Conservation (phyloP, 192 early-diverging fungal species). For the Entophlyctis helioformis region DNA sequence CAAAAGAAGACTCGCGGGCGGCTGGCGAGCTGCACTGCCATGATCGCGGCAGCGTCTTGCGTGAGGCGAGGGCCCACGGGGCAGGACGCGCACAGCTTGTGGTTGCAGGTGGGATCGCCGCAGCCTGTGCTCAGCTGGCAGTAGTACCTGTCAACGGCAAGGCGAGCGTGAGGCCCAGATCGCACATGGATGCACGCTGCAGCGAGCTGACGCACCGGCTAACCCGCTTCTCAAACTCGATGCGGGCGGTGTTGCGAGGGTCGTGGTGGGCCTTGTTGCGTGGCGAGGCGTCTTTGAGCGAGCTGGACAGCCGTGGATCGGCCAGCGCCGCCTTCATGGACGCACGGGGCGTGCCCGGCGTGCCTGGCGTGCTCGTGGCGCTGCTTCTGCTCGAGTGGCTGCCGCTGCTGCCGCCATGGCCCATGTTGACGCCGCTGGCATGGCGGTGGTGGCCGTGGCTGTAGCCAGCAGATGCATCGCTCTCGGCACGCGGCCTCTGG, state of each 20-base stretch:
- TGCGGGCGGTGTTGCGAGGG: slow-evolving; percentile 3
- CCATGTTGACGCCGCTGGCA: no score
- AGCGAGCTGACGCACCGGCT: slow-evolving; percentile 3
- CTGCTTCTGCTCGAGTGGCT: no score
- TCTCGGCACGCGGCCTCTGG: no score
- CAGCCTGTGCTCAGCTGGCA: slow-evolving; percentile 39
- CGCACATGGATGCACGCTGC: no score
- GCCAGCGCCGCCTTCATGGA: slow-evolving; percentile 19
- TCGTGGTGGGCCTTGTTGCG: slow-evolving; percentile 8
- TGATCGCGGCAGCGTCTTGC: slow-evolving; percentile 34
- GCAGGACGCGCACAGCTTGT: slow-evolving; percentile 31
- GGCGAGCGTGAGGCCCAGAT: not conserved
- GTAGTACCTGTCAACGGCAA: slow-evolving; percentile 26
- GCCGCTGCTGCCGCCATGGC: no score
- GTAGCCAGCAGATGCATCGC: no score
- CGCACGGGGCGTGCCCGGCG: slow-evolving; percentile 4
- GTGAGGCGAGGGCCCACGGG: slow-evolving; percentile 13
- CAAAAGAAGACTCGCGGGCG: slow-evolving; percentile 20
- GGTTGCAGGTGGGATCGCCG: slow-evolving; percentile 19
- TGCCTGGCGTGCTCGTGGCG: no score
- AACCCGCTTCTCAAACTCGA: slow-evolving; percentile 10
- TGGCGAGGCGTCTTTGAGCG: slow-evolving; percentile 10
- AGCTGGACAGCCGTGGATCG: slow-evolving; percentile 14
- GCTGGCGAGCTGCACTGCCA: slow-evolving; percentile 38
- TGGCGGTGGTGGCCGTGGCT: no score